Percentiles rank a stretch among this genome's conserved stretches.
Evolutionary conservation across 148 eudicot species (phyloP).

Genomic region (Oxyria digyna): DNA sequence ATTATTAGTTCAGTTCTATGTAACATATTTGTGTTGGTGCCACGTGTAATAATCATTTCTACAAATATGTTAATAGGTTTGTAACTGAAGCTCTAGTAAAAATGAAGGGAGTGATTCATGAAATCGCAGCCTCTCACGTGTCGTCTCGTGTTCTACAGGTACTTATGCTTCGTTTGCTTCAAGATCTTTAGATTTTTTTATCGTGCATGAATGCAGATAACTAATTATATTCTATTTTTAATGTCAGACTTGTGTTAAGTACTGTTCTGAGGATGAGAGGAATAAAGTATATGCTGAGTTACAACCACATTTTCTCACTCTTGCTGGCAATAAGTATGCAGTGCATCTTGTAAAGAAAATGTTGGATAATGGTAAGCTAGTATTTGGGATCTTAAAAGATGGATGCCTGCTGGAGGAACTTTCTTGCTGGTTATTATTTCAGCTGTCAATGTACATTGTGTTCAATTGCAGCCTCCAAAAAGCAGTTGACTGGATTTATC

Average conservation of each 20-base stretch:
- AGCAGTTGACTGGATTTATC: conserved; percentile 63
- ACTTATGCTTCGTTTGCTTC: conserved; percentile 2
- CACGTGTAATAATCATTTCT: neutral
- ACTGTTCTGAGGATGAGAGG: conserved; percentile 79
- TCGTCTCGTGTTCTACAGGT: conserved; percentile 99
- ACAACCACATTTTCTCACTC: conserved; percentile 68
- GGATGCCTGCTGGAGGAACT: neutral
- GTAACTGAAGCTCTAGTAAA: conserved; percentile 69
- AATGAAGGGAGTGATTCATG: conserved; percentile 88
- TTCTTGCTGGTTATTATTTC: neutral
- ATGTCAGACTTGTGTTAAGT: conserved; percentile 71
- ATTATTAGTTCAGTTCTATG: neutral
- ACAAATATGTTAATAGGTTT: conserved; percentile 31
- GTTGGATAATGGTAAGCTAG: conserved; percentile 70
- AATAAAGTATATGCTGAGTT: conserved; percentile 63
- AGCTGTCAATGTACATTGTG: neutral
- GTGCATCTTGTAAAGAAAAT: conserved; percentile 81
- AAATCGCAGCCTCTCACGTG: conserved; percentile 83
- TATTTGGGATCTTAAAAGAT: neutral
- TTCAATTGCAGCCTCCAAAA: conserved; percentile 63
- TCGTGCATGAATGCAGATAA: neutral
- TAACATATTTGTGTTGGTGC: neutral
- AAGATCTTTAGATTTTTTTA: neutral
- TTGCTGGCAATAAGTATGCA: conserved; percentile 75
- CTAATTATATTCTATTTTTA: neutral